Conservation (phyloP, 495 filamentous ascomycete genomes). For the Margaritispora aquatica region DNA sequence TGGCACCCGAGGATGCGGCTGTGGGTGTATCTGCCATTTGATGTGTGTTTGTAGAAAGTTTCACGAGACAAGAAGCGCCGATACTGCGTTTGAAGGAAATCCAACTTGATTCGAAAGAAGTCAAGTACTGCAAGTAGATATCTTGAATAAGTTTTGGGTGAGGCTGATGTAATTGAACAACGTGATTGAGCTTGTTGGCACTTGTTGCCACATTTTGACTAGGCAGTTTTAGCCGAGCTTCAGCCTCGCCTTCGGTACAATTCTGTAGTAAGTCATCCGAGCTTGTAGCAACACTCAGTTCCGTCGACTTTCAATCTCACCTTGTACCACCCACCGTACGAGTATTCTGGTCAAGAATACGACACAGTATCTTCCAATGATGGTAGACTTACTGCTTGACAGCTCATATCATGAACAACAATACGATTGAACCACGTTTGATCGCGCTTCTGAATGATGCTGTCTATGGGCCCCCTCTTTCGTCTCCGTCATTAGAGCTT, state of each 20-base stretch:
- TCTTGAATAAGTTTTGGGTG: background rate
- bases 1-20: conserved; percentile 14
- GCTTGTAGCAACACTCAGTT: no score
- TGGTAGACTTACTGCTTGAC: conserved; percentile 8
- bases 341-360: no score
- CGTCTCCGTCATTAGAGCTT: conserved; percentile 32
- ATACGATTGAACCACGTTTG: conserved; percentile 51
- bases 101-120: background rate
- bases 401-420: conserved; percentile 18
- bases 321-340: no score
- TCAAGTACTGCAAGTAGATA: background rate
- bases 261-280: no score
- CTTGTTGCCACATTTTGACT: background rate
- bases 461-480: conserved; percentile 29
- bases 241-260: background rate
- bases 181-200: background rate
- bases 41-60: background rate
- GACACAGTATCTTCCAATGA: background rate
- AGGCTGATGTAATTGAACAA: background rate
- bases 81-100: background rate
- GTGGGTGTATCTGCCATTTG: conserved; percentile 24
- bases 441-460: conserved; percentile 44
- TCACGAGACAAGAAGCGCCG: background rate
- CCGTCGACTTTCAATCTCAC: no score
- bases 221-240: background rate